phyloP scores from a whole-genome alignment of 1,139 yeast species.

The Suhomyces coccinellae region DNA sequence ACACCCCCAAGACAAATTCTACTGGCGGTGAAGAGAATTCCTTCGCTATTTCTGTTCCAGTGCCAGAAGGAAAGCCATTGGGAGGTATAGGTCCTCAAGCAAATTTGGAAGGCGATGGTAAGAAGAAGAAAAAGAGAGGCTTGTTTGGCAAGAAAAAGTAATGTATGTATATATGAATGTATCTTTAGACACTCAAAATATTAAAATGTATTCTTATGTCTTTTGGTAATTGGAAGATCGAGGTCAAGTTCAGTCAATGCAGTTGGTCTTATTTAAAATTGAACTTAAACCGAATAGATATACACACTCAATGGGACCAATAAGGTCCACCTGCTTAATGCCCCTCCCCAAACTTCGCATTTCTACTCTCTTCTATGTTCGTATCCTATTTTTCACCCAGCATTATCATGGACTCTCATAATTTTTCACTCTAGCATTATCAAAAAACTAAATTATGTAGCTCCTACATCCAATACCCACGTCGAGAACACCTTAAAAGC shows the following conservation, averaged over 20 bases:
- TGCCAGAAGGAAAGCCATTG: constrained; percentile 36
- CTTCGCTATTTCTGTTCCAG: constrained; percentile 14
- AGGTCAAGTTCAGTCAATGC: too few species aligned
- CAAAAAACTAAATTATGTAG: too few species aligned
- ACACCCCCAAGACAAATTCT: constrained; percentile 30
- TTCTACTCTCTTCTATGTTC: neutral
- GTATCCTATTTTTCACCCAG: neutral
- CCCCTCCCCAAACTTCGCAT: too few species aligned
- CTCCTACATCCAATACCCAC: neutral
- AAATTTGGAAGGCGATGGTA: constrained; percentile 20
- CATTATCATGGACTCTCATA: too few species aligned
- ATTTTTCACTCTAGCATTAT: too few species aligned
- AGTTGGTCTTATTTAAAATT: too few species aligned
- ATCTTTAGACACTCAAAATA: too few species aligned
- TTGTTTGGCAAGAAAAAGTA: constrained; percentile 32
- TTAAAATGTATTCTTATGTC: neutral
- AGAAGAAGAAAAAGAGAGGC: constrained; percentile 38
- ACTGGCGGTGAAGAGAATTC: constrained; percentile 20
- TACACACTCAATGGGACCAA: too few species aligned
- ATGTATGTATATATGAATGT: constrained; percentile 1
- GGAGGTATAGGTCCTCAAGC: constrained; percentile 30
- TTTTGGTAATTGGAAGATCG: too few species aligned
- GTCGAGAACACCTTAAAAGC: neutral
- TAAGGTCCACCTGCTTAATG: too few species aligned
- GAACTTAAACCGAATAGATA: too few species aligned